phyloP scores from a whole-genome alignment of 495 filamentous ascomycete species.

The Lineolata rhizophorae region DNA sequence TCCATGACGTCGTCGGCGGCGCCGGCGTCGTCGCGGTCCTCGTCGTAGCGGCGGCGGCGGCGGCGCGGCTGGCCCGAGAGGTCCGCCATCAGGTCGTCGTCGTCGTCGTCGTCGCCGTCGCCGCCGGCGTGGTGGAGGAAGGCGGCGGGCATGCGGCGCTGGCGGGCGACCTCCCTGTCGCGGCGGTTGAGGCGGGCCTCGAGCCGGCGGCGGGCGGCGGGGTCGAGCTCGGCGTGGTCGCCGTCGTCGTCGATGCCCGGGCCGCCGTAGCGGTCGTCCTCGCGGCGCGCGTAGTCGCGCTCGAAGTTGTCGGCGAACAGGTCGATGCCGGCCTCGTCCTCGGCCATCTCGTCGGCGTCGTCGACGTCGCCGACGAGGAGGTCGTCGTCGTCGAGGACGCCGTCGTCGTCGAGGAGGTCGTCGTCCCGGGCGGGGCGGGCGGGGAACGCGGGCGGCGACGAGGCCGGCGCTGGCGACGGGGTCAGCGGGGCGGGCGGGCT shows the following conservation, averaged over 20 bases:
- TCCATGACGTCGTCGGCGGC: slow-evolving; percentile 87
- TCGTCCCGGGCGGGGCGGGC: slow-evolving; percentile 51
- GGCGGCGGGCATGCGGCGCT: slow-evolving; percentile 56
- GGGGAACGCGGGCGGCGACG: slow-evolving; percentile 33
- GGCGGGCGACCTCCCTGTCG: slow-evolving; percentile 57
- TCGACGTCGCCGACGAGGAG: slow-evolving; percentile 67
- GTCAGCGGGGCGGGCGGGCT: neutral
- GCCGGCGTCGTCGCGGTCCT: slow-evolving; percentile 71
- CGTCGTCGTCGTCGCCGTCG: too few species aligned
- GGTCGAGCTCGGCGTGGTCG: slow-evolving; percentile 53
- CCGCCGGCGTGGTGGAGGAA: too few species aligned
- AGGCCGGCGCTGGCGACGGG: slow-evolving; percentile 22
- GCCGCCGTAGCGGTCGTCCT: slow-evolving; percentile 44
- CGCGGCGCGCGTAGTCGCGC: slow-evolving; percentile 47
- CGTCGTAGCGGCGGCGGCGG: slow-evolving; percentile 71
- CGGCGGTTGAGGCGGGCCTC: slow-evolving; percentile 65
- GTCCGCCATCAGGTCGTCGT: slow-evolving; percentile 64
- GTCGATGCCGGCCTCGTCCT: slow-evolving; percentile 86
- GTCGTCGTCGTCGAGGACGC: slow-evolving; percentile 46
- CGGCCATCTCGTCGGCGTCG: slow-evolving; percentile 87
- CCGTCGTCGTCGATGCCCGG: slow-evolving; percentile 62
- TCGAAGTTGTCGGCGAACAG: slow-evolving; percentile 83
- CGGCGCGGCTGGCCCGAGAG: slow-evolving; percentile 62
- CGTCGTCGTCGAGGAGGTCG: slow-evolving; percentile 50
- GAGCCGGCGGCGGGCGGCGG: slow-evolving; percentile 47